phyloP scores from a whole-genome alignment of 78 protist genomes.

The Dictyostelium firmibasis region DNA sequence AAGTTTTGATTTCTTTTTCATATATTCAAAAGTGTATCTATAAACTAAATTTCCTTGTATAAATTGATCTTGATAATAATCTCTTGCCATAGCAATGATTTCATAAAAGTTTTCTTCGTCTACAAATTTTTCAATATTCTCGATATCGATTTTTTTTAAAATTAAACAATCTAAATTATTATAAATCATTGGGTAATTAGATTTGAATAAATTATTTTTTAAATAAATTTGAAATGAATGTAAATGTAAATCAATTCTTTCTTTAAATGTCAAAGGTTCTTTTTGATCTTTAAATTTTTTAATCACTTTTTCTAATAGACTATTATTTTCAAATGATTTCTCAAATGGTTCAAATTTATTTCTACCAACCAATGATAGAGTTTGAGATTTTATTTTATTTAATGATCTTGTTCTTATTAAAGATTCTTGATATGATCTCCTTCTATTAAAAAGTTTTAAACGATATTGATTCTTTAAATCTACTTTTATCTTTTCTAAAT shows the following conservation, averaged over 20 bases:
- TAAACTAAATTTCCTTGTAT: neutral
- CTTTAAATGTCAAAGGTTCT: neutral
- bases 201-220: neutral
- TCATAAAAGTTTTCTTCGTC: neutral
- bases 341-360: neutral
- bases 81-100: neutral
- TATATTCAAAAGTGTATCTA: neutral
- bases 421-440: neutral
- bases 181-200: neutral
- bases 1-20: neutral
- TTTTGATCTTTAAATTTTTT: neutral
- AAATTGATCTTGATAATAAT: neutral
- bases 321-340: neutral
- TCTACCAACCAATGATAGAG: neutral
- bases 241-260: constrained; percentile 9
- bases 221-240: constrained; percentile 1
- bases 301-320: neutral
- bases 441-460: neutral
- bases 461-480: neutral
- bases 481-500: neutral
- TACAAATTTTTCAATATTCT: neutral
- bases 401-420: neutral
- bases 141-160: neutral
- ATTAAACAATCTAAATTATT: neutral
- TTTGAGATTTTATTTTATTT: neutral